A percentile compares a stretch with the other conserved stretches of the same genome.
These are phyloP conservation scores for Erythrobasidium hasegawianum DNA, from an alignment of 1,284 basidiomycete genomes.

Conservation along the genomic window DNA sequence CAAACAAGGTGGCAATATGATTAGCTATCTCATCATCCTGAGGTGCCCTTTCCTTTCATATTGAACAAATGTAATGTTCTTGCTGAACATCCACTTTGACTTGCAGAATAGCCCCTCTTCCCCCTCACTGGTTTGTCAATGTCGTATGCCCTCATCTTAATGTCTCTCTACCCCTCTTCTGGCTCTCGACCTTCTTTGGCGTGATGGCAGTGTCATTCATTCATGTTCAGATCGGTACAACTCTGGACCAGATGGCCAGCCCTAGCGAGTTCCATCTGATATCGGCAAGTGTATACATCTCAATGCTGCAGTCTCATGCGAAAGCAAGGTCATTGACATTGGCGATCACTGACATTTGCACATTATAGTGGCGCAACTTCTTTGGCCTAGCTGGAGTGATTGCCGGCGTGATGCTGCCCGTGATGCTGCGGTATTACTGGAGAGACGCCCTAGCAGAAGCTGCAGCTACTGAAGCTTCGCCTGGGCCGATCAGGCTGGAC, in stretches of 20 bases:
- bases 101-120: constrained; percentile 77
- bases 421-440: constrained; percentile 57
- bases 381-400: constrained; percentile 75
- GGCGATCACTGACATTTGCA: too few relatives aligned
- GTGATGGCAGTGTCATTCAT: constrained; percentile 89
- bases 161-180: constrained; percentile 78
- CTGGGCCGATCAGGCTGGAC: constrained; percentile 5
- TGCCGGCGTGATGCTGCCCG: constrained; percentile 84
- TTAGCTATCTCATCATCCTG: constrained; percentile 85
- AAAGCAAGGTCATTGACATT: background rate
- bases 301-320: background rate
- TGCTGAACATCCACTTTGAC: constrained; percentile 9
- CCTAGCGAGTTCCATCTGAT: constrained; percentile 88
- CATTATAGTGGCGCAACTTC: constrained; percentile 62
- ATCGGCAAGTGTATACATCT: constrained; percentile 55
- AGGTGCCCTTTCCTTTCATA: constrained; percentile 42
- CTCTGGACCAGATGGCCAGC: constrained; percentile 87
- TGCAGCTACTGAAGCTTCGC: constrained; percentile 13
- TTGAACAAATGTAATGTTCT: background rate
- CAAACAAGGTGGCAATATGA: constrained; percentile 69
- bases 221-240: constrained; percentile 87
- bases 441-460: constrained; percentile 41
- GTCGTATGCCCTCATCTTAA: constrained; percentile 89
- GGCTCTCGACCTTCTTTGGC: constrained; percentile 83
- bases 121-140: constrained; percentile 94